phyloP scores from a whole-genome alignment of 257 asterid species.

The Craterostigma plantagineum region DNA sequence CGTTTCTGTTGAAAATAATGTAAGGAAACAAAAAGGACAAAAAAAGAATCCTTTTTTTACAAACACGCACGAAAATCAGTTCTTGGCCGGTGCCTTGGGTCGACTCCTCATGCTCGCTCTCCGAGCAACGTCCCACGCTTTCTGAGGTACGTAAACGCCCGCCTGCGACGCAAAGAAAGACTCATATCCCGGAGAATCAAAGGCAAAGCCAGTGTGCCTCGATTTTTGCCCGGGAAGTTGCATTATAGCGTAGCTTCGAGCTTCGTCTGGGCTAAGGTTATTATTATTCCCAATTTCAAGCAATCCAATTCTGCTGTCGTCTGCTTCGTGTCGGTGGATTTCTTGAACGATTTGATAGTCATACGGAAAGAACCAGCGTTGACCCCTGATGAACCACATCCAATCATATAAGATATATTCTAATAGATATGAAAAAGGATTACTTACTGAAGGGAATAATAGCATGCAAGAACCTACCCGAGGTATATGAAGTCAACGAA shows the following conservation, averaged over 20 bases:
- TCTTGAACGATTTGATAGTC: slow-evolving; percentile 95
- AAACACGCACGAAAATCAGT: too few relatives aligned
- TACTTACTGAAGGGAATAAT: background rate
- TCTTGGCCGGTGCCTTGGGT: too few relatives aligned
- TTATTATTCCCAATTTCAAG: slow-evolving; percentile 52
- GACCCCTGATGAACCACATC: slow-evolving; percentile 33
- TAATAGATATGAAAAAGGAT: background rate
- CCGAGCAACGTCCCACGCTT: slow-evolving; percentile 97
- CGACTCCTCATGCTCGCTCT: slow-evolving; percentile 86
- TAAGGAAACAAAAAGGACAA: too few relatives aligned
- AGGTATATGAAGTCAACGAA: slow-evolving; percentile 73
- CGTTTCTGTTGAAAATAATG: too few relatives aligned
- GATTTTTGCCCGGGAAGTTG: slow-evolving; percentile 82
- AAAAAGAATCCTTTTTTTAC: too few relatives aligned
- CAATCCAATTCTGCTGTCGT: slow-evolving; percentile 48
- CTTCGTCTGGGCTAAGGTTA: slow-evolving; percentile 69
- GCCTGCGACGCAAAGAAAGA: slow-evolving; percentile 97
- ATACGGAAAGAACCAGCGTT: slow-evolving; percentile 92
- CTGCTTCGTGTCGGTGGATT: slow-evolving; percentile 72
- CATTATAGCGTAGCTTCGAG: slow-evolving; percentile 78
- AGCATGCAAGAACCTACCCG: slow-evolving; percentile 46
- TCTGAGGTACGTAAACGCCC: slow-evolving; percentile 81
- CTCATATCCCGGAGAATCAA: slow-evolving; percentile 96
- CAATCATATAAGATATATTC: background rate
- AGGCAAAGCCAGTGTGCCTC: slow-evolving; percentile 95